A percentile compares a stretch with the other conserved stretches of the same genome.
These are phyloP conservation scores for Hemerocallis citrina DNA, from an alignment of 106 monocot genomes.

Conservation along the genomic window DNA sequence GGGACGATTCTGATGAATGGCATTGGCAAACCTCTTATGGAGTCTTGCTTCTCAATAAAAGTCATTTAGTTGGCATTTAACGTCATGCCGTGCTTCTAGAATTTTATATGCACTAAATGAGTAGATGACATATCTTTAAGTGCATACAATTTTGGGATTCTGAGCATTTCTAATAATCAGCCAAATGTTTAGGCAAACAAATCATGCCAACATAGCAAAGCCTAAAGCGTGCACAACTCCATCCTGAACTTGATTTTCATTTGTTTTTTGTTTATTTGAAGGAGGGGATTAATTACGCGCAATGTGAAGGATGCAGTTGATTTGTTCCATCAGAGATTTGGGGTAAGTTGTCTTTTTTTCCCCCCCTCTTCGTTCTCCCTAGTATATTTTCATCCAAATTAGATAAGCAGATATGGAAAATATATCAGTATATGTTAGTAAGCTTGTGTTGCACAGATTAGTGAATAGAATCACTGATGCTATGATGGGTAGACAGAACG, in stretches of 20 bases:
- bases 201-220: too few relatives aligned
- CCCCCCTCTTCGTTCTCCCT: too few relatives aligned
- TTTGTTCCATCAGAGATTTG: constrained; percentile 78
- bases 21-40: too few relatives aligned
- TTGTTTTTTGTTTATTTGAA: constrained; percentile 22
- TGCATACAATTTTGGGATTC: neutral
- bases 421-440: too few relatives aligned
- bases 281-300: constrained; percentile 94
- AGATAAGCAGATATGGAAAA: neutral
- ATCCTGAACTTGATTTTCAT: neutral
- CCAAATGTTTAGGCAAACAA: neutral
- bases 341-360: constrained; percentile 27
- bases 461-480: too few relatives aligned
- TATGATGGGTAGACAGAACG: too few relatives aligned
- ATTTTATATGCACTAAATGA: neutral
- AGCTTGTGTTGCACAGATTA: too few relatives aligned
- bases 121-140: neutral
- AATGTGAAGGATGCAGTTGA: constrained; percentile 88
- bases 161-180: neutral
- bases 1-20: too few relatives aligned
- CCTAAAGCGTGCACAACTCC: too few relatives aligned
- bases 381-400: neutral
- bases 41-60: too few relatives aligned
- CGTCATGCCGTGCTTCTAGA: neutral
- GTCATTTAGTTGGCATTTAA: too few relatives aligned